Evolutionary conservation across 495 filamentous ascomycete species (phyloP).

Genomic region (Pseudotulostoma volvatum): DNA sequence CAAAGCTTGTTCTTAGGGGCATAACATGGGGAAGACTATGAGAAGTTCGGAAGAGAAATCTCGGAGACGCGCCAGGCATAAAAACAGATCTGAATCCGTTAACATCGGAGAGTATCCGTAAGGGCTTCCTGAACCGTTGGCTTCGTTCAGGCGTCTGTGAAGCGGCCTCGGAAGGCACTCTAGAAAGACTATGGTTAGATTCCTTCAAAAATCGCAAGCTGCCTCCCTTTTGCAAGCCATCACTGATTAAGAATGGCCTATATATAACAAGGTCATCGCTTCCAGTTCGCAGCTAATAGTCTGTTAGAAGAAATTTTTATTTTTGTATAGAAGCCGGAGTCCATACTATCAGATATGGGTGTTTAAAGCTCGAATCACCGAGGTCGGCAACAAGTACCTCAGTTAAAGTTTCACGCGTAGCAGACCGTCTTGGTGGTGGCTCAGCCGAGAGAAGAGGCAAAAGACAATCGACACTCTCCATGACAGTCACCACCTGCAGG

Average conservation of each 20-base stretch:
- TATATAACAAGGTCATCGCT: constrained; percentile 80
- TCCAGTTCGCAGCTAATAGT: constrained; percentile 48
- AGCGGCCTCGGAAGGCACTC: constrained; percentile 23
- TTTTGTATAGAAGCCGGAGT: neutral
- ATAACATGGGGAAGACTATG: constrained; percentile 58
- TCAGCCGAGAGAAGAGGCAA: constrained; percentile 60
- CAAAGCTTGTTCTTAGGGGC: constrained; percentile 44
- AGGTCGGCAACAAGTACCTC: constrained; percentile 74
- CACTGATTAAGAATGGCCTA: constrained; percentile 45
- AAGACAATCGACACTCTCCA: constrained; percentile 58
- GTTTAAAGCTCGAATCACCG: constrained; percentile 50
- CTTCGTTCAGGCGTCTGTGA: constrained; percentile 21
- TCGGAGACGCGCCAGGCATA: constrained; percentile 57
- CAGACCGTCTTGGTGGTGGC: constrained; percentile 47
- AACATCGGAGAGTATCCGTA: constrained; percentile 49
- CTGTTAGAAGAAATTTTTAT: constrained; percentile 3
- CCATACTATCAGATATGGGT: constrained; percentile 67
- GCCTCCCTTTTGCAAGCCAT: constrained; percentile 14
- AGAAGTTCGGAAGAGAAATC: constrained; percentile 64
- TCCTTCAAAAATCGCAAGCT: constrained; percentile 61
- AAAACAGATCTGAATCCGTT: constrained; percentile 66
- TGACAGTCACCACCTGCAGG: constrained; percentile 18
- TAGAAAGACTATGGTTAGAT: constrained; percentile 43
- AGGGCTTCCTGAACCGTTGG: constrained; percentile 27
- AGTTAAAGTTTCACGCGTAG: constrained; percentile 49